Conservation (phyloP, 306 rosid species). For the Pachyrhizus erosus region DNA sequence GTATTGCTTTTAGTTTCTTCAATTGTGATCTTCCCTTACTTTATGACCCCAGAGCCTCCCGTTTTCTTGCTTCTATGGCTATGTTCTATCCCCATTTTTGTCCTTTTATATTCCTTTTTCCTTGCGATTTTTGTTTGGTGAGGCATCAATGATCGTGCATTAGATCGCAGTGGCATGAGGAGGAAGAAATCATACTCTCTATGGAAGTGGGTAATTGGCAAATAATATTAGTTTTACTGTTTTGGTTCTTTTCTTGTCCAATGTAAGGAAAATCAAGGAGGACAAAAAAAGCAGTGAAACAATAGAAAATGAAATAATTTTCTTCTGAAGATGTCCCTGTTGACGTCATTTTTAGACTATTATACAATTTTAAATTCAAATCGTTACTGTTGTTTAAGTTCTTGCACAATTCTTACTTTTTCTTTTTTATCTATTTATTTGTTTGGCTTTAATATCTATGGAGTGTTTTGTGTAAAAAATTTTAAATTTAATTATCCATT, state of each 20-base stretch:
- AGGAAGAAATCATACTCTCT: neutral
- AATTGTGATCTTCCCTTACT: conserved; percentile 36
- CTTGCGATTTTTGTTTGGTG: conserved; percentile 46
- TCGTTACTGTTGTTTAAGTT: too few relatives aligned
- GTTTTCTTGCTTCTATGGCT: conserved; percentile 35
- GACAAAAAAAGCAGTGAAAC: neutral
- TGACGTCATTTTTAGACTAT: too few relatives aligned
- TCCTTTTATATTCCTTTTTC: conserved; percentile 33
- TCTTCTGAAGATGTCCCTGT: neutral
- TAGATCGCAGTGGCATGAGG: neutral
- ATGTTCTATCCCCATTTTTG: conserved; percentile 43
- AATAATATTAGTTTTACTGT: neutral
- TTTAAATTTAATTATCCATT: too few relatives aligned
- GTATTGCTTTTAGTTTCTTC: conserved; percentile 33
- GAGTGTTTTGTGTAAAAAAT: too few relatives aligned
- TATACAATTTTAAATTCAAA: too few relatives aligned
- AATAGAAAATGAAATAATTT: neutral
- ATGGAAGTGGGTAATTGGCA: neutral
- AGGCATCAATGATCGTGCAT: conserved; percentile 5
- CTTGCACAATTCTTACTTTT: too few relatives aligned
- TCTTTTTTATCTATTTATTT: too few relatives aligned
- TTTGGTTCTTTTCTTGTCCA: neutral
- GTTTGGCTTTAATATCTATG: too few relatives aligned
- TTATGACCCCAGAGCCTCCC: conserved; percentile 45
- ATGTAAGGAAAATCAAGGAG: neutral